Conservation (phyloP, 2,329 filamentous ascomycete genomes). For the Alternaria sp. region DNA sequence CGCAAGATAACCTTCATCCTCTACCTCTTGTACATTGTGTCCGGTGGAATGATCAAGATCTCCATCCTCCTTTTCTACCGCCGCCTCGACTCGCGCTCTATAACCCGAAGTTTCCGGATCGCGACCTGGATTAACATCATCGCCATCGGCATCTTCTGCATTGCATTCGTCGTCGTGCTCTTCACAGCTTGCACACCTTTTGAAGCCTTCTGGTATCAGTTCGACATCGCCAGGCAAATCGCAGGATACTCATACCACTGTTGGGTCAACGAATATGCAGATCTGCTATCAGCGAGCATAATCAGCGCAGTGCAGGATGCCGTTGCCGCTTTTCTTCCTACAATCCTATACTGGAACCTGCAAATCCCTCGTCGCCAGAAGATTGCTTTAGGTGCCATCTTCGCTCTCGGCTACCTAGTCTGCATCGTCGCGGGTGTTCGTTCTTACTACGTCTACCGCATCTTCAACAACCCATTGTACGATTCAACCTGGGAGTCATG, state of each 20-base stretch:
- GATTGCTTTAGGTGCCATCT: constrained; percentile 24
- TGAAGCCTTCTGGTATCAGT: constrained; percentile 29
- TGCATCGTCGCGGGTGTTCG: constrained; percentile 19
- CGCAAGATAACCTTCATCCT: constrained; percentile 26
- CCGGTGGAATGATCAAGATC: constrained; percentile 29
- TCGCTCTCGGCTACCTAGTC: constrained; percentile 26
- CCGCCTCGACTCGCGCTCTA: constrained; percentile 21
- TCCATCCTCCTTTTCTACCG: constrained; percentile 37
- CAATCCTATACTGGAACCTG: constrained; percentile 31
- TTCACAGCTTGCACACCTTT: constrained; percentile 22
- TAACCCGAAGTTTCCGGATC: constrained; percentile 21
- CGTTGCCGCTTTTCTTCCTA: constrained; percentile 24
- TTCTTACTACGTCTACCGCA: constrained; percentile 13
- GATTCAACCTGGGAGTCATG: constrained; percentile 27
- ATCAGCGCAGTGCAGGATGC: constrained; percentile 28
- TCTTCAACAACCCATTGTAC: constrained; percentile 24
- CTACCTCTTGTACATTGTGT: constrained; percentile 24
- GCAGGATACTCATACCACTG: constrained; percentile 20
- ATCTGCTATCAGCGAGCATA: constrained; percentile 21
- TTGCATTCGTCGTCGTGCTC: constrained; percentile 22
- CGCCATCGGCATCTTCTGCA: constrained; percentile 17
- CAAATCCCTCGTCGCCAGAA: constrained; percentile 29
- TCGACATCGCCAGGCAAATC: constrained; percentile 11
- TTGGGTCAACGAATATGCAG: constrained; percentile 26
- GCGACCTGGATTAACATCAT: constrained; percentile 25